Percentiles rank a stretch among this genome's conserved stretches.
Conservation (phyloP, 176 grass and related monocot genomes). For the Phoenix dactylifera region DNA sequence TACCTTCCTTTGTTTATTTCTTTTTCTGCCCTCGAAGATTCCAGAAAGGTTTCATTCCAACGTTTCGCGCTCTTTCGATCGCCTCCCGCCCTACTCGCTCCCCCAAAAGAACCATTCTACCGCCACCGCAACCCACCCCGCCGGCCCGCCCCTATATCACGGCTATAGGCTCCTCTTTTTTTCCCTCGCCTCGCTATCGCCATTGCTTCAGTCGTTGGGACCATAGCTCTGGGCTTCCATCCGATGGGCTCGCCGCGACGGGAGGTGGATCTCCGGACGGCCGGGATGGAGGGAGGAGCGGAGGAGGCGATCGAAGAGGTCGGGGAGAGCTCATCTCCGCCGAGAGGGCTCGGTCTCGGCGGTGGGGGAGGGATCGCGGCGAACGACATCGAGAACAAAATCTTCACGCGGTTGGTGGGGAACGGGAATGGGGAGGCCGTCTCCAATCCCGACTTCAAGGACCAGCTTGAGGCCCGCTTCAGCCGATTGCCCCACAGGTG, state of each 20-base stretch:
- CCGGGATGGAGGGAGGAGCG: not conserved
- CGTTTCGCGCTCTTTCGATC: not conserved
- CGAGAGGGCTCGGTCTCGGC: conserved; percentile 8
- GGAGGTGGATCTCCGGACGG: no score
- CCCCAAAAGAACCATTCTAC: conserved; percentile 19
- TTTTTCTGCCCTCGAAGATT: no score
- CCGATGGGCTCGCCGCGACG: conserved; percentile 6
- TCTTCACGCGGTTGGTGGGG: conserved; percentile 55
- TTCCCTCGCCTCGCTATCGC: conserved; percentile 1
- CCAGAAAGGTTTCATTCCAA: not conserved
- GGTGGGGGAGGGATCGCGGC: conserved; percentile 20
- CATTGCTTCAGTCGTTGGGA: not conserved
- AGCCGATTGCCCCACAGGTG: conserved; percentile 59
- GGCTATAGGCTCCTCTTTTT: not conserved
- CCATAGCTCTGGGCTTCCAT: conserved; percentile 5
- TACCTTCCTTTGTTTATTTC: no score
- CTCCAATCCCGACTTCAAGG: conserved; percentile 51
- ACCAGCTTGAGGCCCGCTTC: conserved; percentile 69
- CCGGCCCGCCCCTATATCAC: not conserved
- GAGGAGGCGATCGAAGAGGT: conserved; percentile 58
- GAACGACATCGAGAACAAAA: conserved; percentile 36
- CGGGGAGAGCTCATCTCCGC: conserved; percentile 87
- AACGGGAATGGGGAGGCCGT: conserved; percentile 58
- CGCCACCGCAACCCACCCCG: conserved; percentile 10
- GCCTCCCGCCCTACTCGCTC: not conserved